phyloP scores from a whole-genome alignment of 176 grass and related monocot species.

The Tuctoria greenei region DNA sequence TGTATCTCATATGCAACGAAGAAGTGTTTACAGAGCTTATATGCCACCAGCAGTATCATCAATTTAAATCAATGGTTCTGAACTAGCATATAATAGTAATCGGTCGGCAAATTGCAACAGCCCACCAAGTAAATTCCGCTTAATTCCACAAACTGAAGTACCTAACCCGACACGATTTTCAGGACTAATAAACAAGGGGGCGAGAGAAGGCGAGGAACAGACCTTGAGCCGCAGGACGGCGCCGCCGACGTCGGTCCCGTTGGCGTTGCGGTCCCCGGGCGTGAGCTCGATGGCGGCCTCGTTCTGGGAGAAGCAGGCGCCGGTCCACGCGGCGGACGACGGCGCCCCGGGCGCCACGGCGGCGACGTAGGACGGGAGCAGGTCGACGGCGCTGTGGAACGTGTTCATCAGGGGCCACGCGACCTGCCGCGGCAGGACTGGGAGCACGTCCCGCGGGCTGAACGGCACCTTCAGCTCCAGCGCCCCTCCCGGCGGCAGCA shows the following conservation, averaged over 20 bases:
- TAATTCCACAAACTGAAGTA: neutral
- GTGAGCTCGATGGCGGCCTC: conserved; percentile 74
- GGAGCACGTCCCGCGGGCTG: conserved; percentile 74
- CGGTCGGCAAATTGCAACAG: neutral
- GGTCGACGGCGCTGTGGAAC: conserved; percentile 86
- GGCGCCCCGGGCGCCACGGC: conserved; percentile 52
- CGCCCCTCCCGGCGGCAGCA: conserved; percentile 36
- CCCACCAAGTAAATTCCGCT: neutral
- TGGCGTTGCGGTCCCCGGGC: conserved; percentile 52
- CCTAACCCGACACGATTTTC: neutral
- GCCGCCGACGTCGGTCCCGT: conserved; percentile 54
- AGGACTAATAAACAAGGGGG: neutral
- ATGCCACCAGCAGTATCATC: neutral
- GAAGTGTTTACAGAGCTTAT: neutral
- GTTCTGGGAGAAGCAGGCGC: conserved; percentile 79
- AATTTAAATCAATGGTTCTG: neutral
- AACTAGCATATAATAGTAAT: neutral
- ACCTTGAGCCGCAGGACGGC: conserved; percentile 75
- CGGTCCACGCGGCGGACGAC: conserved; percentile 50
- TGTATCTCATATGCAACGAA: neutral
- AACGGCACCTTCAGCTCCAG: conserved; percentile 58
- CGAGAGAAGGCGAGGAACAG: neutral
- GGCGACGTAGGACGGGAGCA: conserved; percentile 81
- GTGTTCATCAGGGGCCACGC: conserved; percentile 88
- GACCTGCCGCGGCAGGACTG: conserved; percentile 78